Evolutionary conservation across 2,329 filamentous ascomycete species (phyloP).

Genomic region (Aspergillus brunneoviolaceus): DNA sequence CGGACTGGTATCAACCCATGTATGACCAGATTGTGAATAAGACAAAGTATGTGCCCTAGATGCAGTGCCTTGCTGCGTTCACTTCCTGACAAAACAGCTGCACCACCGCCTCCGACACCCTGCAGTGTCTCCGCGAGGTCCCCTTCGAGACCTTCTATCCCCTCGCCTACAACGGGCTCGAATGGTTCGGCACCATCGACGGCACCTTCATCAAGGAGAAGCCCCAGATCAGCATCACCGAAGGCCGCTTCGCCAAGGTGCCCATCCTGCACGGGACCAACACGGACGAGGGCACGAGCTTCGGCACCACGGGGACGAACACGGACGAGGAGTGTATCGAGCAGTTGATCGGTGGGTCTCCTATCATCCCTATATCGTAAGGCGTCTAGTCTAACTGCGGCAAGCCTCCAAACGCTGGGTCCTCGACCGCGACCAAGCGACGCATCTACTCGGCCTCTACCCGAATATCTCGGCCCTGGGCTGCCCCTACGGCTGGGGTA

Average conservation of each 20-base stretch:
- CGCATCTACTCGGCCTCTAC: constrained; percentile 51
- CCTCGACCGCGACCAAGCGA: constrained; percentile 26
- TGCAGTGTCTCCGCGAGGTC: constrained; percentile 30
- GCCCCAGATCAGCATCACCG: constrained; percentile 54
- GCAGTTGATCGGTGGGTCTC: constrained; percentile 26
- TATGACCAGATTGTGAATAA: constrained; percentile 30
- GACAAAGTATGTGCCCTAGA: constrained; percentile 19
- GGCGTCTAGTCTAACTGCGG: neutral
- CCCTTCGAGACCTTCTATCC: constrained; percentile 27
- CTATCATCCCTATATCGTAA: too few relatives aligned
- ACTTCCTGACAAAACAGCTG: constrained; percentile 20
- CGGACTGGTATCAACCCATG: constrained; percentile 36
- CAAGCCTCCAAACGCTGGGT: constrained; percentile 31
- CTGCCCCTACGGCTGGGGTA: constrained; percentile 46
- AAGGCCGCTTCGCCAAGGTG: constrained; percentile 61
- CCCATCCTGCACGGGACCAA: constrained; percentile 64
- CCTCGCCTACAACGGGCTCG: constrained; percentile 26
- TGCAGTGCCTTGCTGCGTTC: too few relatives aligned
- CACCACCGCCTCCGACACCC: constrained; percentile 25
- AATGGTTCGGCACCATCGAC: constrained; percentile 51
- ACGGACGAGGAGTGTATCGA: constrained; percentile 53
- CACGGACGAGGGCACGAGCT: constrained; percentile 63
- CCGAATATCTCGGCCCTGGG: constrained; percentile 51
- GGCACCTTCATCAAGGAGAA: constrained; percentile 56
- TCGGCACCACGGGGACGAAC: constrained; percentile 54